These are phyloP conservation scores for Cordyceps cateniannulata DNA, from an alignment of 2,329 filamentous ascomycete genomes.

Conservation along the genomic window DNA sequence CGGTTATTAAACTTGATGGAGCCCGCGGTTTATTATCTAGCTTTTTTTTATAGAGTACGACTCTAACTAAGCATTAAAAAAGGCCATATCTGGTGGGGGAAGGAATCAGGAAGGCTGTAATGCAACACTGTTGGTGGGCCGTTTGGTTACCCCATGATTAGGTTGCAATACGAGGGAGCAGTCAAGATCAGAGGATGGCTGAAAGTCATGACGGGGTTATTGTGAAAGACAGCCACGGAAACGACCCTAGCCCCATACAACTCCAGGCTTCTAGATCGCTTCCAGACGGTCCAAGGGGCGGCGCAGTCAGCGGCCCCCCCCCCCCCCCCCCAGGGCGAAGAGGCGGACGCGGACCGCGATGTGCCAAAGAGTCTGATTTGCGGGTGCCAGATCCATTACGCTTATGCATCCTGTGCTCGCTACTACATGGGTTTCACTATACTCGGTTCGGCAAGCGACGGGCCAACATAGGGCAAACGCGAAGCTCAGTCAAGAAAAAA, in stretches of 20 bases:
- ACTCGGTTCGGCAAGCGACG: neutral
- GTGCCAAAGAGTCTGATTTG: neutral
- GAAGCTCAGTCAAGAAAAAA: too few species aligned
- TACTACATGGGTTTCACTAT: neutral
- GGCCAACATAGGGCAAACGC: neutral
- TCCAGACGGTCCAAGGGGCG: neutral
- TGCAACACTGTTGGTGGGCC: constrained; percentile 1
- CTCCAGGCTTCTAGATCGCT: neutral
- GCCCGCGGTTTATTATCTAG: neutral
- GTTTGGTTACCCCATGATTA: constrained; percentile 1
- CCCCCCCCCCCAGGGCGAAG: too few species aligned
- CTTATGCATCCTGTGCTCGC: neutral
- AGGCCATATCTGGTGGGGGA: neutral
- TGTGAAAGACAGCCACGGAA: neutral
- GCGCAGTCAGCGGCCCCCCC: neutral
- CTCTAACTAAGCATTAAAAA: neutral
- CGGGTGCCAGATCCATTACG: neutral
- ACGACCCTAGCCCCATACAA: neutral
- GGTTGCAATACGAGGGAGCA: neutral
- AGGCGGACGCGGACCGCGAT: constrained; percentile 1
- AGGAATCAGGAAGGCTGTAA: neutral
- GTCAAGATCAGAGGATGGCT: neutral
- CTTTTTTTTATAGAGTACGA: too few species aligned
- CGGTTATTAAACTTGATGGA: neutral
- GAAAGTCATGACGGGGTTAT: neutral